A percentile compares a stretch with the other conserved stretches of the same genome.
Conservation (phyloP, 768 basidiomycete genomes). For the Amanita subjunquillea region DNA sequence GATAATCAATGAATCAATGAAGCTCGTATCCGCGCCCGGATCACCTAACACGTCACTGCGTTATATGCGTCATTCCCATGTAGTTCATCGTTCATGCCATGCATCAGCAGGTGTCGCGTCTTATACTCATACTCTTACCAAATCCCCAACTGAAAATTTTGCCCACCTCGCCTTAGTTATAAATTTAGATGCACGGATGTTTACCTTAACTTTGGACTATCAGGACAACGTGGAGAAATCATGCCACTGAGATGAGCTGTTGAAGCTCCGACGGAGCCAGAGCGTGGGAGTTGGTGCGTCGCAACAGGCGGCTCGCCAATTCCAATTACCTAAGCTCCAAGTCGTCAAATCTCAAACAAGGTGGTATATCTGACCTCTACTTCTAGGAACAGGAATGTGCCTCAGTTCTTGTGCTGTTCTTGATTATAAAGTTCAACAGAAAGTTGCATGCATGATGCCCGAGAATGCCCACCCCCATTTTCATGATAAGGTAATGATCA, state of each 20-base stretch:
- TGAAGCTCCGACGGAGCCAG: background rate
- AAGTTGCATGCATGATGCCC: no score
- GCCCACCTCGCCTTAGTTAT: background rate
- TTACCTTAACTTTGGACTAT: conserved; percentile 5
- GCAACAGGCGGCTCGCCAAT: background rate
- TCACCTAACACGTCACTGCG: conserved; percentile 45
- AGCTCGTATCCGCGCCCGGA: conserved; percentile 7
- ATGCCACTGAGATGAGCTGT: background rate
- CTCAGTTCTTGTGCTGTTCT: no score
- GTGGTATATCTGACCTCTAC: no score
- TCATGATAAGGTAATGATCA: no score
- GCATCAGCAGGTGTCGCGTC: background rate
- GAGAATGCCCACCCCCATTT: no score
- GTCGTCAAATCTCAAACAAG: no score
- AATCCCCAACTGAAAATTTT: background rate
- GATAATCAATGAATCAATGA: conserved; percentile 8
- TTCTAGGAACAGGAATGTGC: no score
- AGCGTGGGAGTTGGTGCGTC: background rate
- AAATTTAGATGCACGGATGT: background rate
- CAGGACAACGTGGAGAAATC: background rate
- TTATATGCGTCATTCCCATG: conserved; percentile 45
- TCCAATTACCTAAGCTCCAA: no score
- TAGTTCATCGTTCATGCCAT: conserved; percentile 45
- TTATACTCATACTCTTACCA: background rate
- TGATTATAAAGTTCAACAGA: no score